phyloP scores from a whole-genome alignment of 768 basidiomycete genomes.

The Hypsizygus marmoreus region DNA sequence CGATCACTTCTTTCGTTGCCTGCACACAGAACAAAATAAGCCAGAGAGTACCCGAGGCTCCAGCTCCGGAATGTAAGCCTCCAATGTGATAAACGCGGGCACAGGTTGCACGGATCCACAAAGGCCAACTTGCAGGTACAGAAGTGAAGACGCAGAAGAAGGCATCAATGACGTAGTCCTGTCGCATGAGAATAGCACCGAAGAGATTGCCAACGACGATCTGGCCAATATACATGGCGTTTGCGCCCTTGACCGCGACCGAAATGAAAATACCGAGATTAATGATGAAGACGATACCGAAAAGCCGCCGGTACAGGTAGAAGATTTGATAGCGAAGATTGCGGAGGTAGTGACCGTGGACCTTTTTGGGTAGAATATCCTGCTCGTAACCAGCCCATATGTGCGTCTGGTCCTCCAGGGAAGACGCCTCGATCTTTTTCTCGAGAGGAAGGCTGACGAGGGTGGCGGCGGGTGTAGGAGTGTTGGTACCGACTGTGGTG shows the following conservation, averaged over 20 bases:
- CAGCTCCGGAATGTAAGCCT: constrained; percentile 63
- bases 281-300: constrained; percentile 55
- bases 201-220: constrained; percentile 50
- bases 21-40: constrained; percentile 48
- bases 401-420: constrained; percentile 34
- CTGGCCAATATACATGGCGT: constrained; percentile 38
- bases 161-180: constrained; percentile 60
- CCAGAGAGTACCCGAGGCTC: constrained; percentile 58
- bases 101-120: constrained; percentile 52
- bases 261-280: constrained; percentile 57
- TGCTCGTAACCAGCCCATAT: constrained; percentile 56
- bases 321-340: constrained; percentile 61
- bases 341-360: constrained; percentile 44
- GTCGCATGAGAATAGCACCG: constrained; percentile 49
- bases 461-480: neutral
- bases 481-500: neutral
- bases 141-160: constrained; percentile 55
- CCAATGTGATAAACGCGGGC: constrained; percentile 64
- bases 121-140: constrained; percentile 56
- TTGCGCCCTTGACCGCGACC: constrained; percentile 33
- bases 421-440: constrained; percentile 17
- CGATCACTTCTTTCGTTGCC: constrained; percentile 49
- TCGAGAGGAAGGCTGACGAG: constrained; percentile 20
- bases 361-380: constrained; percentile 53
- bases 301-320: constrained; percentile 60